phyloP scores from a whole-genome alignment of 2,329 filamentous ascomycete genomes.

The Dothistroma septosporum region DNA sequence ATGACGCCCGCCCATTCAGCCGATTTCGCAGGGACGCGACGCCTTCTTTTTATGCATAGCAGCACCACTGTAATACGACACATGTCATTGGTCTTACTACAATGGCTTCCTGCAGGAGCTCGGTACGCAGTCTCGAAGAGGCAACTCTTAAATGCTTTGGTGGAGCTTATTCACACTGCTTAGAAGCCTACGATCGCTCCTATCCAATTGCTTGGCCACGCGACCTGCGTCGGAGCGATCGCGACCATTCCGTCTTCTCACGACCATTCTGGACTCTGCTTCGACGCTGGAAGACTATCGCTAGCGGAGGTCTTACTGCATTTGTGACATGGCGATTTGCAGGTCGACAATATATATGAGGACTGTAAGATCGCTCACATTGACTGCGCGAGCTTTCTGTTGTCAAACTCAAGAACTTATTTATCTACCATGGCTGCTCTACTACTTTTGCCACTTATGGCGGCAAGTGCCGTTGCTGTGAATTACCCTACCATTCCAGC shows the following conservation, averaged over 20 bases:
- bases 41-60: background rate
- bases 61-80: background rate
- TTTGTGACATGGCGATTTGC: background rate
- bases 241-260: background rate
- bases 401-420: background rate
- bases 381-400: no score
- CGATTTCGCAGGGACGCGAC: background rate
- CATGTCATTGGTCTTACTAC: background rate
- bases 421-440: background rate
- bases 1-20: no score
- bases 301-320: background rate
- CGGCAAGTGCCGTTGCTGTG: slow-evolving; percentile 25
- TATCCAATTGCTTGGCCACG: background rate
- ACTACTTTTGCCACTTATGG: background rate
- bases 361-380: background rate
- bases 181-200: background rate
- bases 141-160: background rate
- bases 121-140: background rate
- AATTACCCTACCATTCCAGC: slow-evolving; percentile 45
- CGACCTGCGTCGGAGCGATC: background rate
- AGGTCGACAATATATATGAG: background rate
- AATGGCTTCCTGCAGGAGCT: background rate
- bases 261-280: background rate
- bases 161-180: background rate
- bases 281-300: background rate